Evolutionary conservation across 306 rosid genomes (phyloP), one percentile per base, ranked within the genome.

Genomic region (Malus sieversii): DNA sequence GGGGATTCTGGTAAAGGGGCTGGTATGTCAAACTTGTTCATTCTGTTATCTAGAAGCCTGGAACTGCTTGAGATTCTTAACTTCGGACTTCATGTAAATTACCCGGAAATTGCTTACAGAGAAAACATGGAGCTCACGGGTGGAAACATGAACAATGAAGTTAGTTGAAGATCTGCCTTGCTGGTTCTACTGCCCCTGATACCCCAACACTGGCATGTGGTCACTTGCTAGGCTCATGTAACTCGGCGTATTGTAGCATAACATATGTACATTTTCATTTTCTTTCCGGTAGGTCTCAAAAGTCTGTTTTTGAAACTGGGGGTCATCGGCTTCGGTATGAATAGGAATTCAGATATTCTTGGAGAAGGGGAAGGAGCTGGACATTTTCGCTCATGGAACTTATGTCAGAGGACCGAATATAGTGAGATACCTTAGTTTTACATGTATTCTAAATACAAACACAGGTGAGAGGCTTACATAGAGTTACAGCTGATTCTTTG

Each of bases 91-190:
- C 5, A 10, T 76, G 73, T 72, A 67, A 68, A 75, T 79, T 81
- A 69, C 77, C 75, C 79, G 82, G 86, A 77, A 85, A 69, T 75
- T 80, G 70, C 42, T 71, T 81, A 77, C 71, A 67, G 69, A 52
- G 29, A 77, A 81, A 75, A 74, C 66, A 74, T 81, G 78, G 79
- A 83, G 89, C 78, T 82, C 66, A 32, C 35, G 78, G 40, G 83
- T 75, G 78, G 75, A 82, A 68, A 67, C 45, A 44, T 48, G 67
- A 52, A 62, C 42, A 79, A 29, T 55, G 77, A 78, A 73, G 77
- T 67, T 71, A 73, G 53, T 20, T 42, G 10, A 59, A 66, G 52
- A 23, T 48, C 32, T 13, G 14, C 57, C 64, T 46, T 77, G 75
- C 71, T 59, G 65, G 81, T 57, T 77, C 23, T 72, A n/a, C 48